phyloP scores from a whole-genome alignment of 169 alveolate species.

The Eimeria maxima region DNA sequence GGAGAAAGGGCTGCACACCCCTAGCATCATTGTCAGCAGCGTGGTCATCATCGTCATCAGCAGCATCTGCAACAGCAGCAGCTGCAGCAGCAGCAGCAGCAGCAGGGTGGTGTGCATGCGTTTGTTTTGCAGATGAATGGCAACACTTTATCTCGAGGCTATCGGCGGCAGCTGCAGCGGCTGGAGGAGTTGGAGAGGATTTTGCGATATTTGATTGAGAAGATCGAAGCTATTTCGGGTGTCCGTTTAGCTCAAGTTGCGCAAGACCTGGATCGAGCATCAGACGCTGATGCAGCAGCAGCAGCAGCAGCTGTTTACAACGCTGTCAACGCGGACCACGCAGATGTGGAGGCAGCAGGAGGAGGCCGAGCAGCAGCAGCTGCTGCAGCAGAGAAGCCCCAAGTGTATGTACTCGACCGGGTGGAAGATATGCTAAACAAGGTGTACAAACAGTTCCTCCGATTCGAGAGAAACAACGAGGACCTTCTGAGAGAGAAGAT shows the following conservation, averaged over 20 bases:
- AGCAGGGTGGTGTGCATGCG: neutral
- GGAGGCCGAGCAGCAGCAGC: conserved; percentile 30
- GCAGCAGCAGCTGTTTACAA: conserved; percentile 54
- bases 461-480: conserved; percentile 91
- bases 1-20: neutral
- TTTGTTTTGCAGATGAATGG: conserved; percentile 84
- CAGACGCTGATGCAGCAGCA: conserved; percentile 82
- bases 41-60: neutral
- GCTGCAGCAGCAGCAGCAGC: conserved; percentile 12
- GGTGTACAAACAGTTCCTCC: conserved; percentile 94
- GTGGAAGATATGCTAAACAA: conserved; percentile 89
- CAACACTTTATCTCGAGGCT: conserved; percentile 93
- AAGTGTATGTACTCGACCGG: conserved; percentile 84
- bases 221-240: conserved; percentile 83
- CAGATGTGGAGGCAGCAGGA: neutral
- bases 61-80: conserved; percentile 2
- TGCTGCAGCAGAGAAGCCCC: conserved; percentile 45
- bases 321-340: neutral
- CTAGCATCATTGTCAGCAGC: neutral
- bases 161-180: conserved; percentile 94
- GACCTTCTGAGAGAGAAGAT: conserved; percentile 90
- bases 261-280: conserved; percentile 83
- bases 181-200: conserved; percentile 94
- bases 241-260: conserved; percentile 75
- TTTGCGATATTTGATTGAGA: conserved; percentile 53